A percentile compares a stretch with the other conserved stretches of the same genome.
Evolutionary conservation across 345 rosid species (phyloP).

Genomic region (Carallia brachiata): DNA sequence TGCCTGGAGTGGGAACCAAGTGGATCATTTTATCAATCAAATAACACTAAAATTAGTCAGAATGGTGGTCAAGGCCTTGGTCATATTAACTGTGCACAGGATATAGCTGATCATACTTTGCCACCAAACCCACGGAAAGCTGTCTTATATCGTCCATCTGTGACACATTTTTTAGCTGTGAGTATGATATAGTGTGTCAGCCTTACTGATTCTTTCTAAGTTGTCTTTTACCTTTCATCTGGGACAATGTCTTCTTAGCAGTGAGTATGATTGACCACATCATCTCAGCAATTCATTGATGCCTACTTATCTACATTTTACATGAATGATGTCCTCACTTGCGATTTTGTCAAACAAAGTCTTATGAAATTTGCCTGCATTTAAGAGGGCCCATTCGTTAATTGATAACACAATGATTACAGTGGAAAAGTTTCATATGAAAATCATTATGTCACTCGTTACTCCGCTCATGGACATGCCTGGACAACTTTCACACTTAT

Average conservation of each 20-base stretch:
- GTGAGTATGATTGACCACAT: too few relatives aligned
- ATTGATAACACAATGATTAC: background rate
- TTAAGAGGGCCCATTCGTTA: background rate
- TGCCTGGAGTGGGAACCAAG: slow-evolving; percentile 98
- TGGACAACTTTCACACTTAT: background rate
- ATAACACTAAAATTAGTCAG: slow-evolving; percentile 50
- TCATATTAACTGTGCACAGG: slow-evolving; percentile 55
- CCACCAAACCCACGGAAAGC: slow-evolving; percentile 91
- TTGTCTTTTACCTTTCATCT: background rate
- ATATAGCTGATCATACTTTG: slow-evolving; percentile 82
- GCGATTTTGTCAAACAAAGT: too few relatives aligned
- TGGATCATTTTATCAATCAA: slow-evolving; percentile 75
- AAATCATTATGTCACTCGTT: background rate
- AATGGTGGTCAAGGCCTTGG: slow-evolving; percentile 57
- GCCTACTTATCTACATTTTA: too few relatives aligned
- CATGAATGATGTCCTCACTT: too few relatives aligned
- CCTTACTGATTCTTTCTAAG: slow-evolving; percentile 1
- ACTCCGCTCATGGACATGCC: background rate
- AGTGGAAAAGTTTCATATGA: background rate
- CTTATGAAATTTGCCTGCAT: background rate
- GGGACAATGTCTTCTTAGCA: too few relatives aligned
- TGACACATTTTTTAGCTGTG: slow-evolving; percentile 88
- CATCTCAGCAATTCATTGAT: too few relatives aligned
- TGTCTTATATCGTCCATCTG: slow-evolving; percentile 78
- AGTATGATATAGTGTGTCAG: slow-evolving; percentile 30